Evolutionary conservation across 2,329 filamentous ascomycete species (phyloP).

Genomic region (Xylariaceae sp.): DNA sequence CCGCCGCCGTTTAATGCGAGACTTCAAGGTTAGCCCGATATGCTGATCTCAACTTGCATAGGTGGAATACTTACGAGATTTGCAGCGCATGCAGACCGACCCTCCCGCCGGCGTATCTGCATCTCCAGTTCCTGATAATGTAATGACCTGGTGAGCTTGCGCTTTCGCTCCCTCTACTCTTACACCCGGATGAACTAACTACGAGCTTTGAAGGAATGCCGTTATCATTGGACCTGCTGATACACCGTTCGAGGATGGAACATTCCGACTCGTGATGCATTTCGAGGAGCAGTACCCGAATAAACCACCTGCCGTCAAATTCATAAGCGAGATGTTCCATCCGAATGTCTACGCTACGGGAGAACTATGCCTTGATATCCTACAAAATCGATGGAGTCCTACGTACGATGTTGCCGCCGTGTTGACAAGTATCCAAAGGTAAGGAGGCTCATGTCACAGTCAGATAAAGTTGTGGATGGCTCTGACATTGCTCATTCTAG

Average conservation of each 20-base stretch:
- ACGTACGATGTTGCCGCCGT: conserved; percentile 98
- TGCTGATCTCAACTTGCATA: conserved; percentile 5
- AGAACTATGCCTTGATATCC: conserved; percentile 92
- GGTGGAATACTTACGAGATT: conserved; percentile 25
- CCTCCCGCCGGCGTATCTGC: conserved; percentile 96
- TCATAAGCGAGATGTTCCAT: conserved; percentile 99
- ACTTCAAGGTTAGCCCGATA: conserved; percentile 78
- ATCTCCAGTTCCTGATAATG: conserved; percentile 92
- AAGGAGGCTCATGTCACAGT: conserved; percentile 6
- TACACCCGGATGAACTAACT: conserved; percentile 32
- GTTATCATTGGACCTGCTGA: conserved; percentile 97
- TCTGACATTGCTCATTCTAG: conserved; percentile 48
- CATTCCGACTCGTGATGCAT: conserved; percentile 96
- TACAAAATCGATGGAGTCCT: conserved; percentile 98
- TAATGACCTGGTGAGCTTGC: conserved; percentile 83
- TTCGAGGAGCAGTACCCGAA: conserved; percentile 99
- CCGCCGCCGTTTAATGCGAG: conserved; percentile 94
- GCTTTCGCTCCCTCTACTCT: conserved; percentile 11
- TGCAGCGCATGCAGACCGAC: conserved; percentile 97
- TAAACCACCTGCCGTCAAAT: conserved; percentile 96
- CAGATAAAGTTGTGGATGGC: not conserved
- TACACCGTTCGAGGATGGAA: conserved; percentile 97
- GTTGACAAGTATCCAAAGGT: conserved; percentile 97
- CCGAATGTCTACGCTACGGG: conserved; percentile 98
- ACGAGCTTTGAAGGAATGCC: conserved; percentile 72